Evolutionary conservation across 1,139 yeast genomes (phyloP), one percentile per base, ranked within the genome.

Genomic region (Saccharomyces hybrid): DNA sequence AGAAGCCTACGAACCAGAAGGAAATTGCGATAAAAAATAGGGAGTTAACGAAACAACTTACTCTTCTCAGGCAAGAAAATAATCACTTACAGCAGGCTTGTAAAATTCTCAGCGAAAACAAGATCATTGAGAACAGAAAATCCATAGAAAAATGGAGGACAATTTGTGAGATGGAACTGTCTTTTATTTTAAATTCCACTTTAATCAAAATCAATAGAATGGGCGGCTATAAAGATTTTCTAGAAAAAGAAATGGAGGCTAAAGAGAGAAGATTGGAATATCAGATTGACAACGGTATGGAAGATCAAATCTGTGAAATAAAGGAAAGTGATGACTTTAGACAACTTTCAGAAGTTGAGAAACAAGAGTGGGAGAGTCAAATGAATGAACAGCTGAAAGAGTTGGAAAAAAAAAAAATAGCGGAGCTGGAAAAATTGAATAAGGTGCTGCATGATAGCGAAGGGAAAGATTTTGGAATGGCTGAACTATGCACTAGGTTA

Each of bases 141-240:
- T 60, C 77, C 23, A 73, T 75, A 9, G 65, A 57, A 0, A 75
- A 77, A 57, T 79, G 82, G 82, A 69, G 78, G 54, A 63, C 62
- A 9, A 73, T 74, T 0, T 76, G 78, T 0, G 76, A 76, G 56
- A 67, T 63, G 49, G 79, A 78, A 0, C 73, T 81, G 42, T 71
- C 74, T 44, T 76, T 70, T 56, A 55, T 79, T 44, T 60, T 71
- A 31, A 77, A 77, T 57, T 72, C 75, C 7, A 77, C 79, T 0
- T 57, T 69, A 23, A 60, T 69, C 9, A 77, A 76, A 54, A 71
- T 78, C 4, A 68, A 69, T 30, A 70, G 65, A 54, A 66, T 73
- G 67, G 82, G 82, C 14, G 82, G 82, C 0, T 73, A 77, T 55
- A 70, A 68, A 48, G 78, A 75, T 52, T 72, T 73, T 51, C 63